phyloP scores from a whole-genome alignment of 257 asterid species.

The Osmanthus fragrans region DNA sequence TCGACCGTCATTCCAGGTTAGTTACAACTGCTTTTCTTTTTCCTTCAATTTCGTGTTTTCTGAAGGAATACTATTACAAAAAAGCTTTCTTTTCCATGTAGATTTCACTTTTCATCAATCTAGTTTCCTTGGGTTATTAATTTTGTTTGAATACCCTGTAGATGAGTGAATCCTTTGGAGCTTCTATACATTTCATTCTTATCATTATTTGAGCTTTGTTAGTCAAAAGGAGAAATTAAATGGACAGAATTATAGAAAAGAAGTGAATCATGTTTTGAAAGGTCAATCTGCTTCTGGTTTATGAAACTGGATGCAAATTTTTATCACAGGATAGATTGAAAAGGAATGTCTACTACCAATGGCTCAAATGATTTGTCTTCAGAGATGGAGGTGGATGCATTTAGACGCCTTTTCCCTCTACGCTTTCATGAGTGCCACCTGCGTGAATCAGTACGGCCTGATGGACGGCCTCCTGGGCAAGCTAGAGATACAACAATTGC shows the following conservation, averaged over 20 bases:
- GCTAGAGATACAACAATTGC: conserved; percentile 85
- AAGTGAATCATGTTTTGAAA: background rate
- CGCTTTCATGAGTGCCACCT: conserved; percentile 80
- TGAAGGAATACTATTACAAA: background rate
- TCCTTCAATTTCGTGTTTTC: background rate
- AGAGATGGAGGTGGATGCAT: conserved; percentile 89
- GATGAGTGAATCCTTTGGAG: no score
- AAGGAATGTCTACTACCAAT: conserved; percentile 52
- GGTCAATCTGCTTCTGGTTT: conserved; percentile 12
- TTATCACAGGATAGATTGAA: conserved; percentile 20
- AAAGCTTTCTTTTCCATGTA: background rate
- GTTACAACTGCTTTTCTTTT: background rate
- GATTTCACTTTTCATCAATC: no score
- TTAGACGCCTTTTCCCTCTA: conserved; percentile 81
- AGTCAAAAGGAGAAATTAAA: no score
- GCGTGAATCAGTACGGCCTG: conserved; percentile 76
- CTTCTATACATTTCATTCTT: no score
- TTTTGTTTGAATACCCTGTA: no score
- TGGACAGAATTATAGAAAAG: background rate
- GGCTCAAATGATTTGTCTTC: conserved; percentile 63
- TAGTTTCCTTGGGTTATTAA: no score
- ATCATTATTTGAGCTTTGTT: no score
- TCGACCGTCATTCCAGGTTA: background rate
- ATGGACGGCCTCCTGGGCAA: conserved; percentile 68
- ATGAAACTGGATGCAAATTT: conserved; percentile 9